Evolutionary conservation across 1,139 yeast species (phyloP).

Genomic region (Kodamaea anthophila): DNA sequence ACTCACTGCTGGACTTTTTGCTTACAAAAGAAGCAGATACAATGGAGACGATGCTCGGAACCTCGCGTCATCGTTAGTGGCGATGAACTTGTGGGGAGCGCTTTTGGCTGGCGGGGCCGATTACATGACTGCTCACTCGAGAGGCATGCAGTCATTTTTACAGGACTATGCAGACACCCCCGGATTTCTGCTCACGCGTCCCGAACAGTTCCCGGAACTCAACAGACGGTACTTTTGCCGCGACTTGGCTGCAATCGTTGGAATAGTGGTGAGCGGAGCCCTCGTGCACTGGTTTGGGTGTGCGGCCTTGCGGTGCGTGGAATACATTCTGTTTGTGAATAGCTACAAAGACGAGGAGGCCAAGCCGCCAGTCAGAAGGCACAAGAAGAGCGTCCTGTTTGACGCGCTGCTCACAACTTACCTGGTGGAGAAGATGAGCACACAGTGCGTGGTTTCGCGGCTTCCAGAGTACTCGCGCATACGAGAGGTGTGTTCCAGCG

Average conservation of each 20-base stretch:
- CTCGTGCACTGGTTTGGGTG: slow-evolving; percentile 11
- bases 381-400: slow-evolving; percentile 15
- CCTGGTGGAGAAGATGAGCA: slow-evolving; percentile 9
- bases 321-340: slow-evolving; percentile 13
- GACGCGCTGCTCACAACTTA: slow-evolving; percentile 14
- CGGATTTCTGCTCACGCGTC: slow-evolving; percentile 1
- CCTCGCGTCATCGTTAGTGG: not conserved
- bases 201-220: not conserved
- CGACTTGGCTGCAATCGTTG: slow-evolving; percentile 11
- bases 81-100: not conserved
- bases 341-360: slow-evolving; percentile 3
- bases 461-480: slow-evolving; percentile 4
- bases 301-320: slow-evolving; percentile 13
- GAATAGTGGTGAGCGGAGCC: slow-evolving; percentile 10
- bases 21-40: slow-evolving; percentile 1
- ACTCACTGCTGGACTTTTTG: not conserved
- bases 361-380: slow-evolving; percentile 5
- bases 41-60: not conserved
- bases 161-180: not conserved
- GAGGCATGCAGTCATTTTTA: not conserved
- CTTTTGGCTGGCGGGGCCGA: not conserved
- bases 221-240: slow-evolving; percentile 6
- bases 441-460: slow-evolving; percentile 7
- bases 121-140: not conserved
- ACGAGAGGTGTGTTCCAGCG: slow-evolving; percentile 1